Evolutionary conservation across 2,329 filamentous ascomycete species (phyloP).

Genomic region (Ramichloridium luteum): DNA sequence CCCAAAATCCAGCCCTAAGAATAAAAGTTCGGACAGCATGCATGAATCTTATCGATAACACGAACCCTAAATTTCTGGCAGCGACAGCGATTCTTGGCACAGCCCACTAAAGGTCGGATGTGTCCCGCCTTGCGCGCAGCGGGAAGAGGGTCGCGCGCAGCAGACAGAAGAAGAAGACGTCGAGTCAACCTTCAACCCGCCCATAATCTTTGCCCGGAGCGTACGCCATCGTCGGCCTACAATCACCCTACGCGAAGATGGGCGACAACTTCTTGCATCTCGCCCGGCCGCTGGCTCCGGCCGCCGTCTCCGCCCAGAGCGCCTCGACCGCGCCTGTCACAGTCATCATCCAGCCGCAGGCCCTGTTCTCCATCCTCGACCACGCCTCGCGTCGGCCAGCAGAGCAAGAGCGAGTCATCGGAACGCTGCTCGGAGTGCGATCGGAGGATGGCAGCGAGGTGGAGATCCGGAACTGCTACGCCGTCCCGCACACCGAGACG

Average conservation of each 20-base stretch:
- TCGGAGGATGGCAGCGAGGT: slow-evolving; percentile 96
- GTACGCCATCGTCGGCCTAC: slow-evolving; percentile 5
- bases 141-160: slow-evolving; percentile 1
- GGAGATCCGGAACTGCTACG: slow-evolving; percentile 91
- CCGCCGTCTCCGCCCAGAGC: slow-evolving; percentile 58
- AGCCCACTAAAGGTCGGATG: slow-evolving; percentile 1
- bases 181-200: too few relatives aligned
- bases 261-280: slow-evolving; percentile 80
- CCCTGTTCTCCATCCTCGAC: slow-evolving; percentile 60
- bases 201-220: slow-evolving; percentile 9
- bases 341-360: slow-evolving; percentile 90
- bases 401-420: slow-evolving; percentile 91
- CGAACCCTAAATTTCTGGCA: slow-evolving; percentile 3
- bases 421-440: slow-evolving; percentile 81
- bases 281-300: slow-evolving; percentile 77
- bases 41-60: slow-evolving; percentile 1
- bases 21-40: too few relatives aligned
- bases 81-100: not conserved
- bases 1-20: too few relatives aligned
- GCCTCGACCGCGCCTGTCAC: slow-evolving; percentile 81
- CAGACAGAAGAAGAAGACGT: slow-evolving; percentile 54
- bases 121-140: slow-evolving; percentile 1
- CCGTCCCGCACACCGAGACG: slow-evolving; percentile 95
- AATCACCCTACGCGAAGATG: slow-evolving; percentile 17
- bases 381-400: slow-evolving; percentile 86